Conservation (phyloP, 2,329 filamentous ascomycete genomes). For the Aspergillus cejpii region DNA sequence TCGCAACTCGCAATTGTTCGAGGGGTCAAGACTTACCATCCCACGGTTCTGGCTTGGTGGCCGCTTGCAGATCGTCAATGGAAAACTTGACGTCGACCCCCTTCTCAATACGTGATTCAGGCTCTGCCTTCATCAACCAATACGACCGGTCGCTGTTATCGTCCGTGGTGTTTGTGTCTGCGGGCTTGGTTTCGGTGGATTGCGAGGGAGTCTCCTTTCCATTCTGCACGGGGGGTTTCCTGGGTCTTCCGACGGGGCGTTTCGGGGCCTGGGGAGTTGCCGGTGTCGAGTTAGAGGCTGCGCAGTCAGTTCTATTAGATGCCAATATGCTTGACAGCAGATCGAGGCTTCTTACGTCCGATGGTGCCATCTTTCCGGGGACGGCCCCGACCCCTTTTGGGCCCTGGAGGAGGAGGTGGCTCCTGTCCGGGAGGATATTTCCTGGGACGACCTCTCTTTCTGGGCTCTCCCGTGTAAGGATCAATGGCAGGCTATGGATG, state of each 20-base stretch:
- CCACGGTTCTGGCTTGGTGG: constrained; percentile 77
- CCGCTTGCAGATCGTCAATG: constrained; percentile 76
- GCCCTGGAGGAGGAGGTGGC: constrained; percentile 22
- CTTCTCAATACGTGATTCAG: constrained; percentile 76
- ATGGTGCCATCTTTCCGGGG: constrained; percentile 24
- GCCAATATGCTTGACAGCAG: background rate
- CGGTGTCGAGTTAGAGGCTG: background rate
- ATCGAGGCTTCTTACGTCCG: constrained; percentile 4
- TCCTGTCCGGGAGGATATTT: constrained; percentile 24
- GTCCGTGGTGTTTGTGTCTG: constrained; percentile 12
- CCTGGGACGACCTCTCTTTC: constrained; percentile 31
- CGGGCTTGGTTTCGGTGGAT: constrained; percentile 14
- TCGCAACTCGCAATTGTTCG: background rate
- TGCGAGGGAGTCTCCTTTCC: constrained; percentile 11
- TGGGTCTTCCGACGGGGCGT: constrained; percentile 20
- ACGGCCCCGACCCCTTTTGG: constrained; percentile 31
- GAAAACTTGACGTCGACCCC: constrained; percentile 87
- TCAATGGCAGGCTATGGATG: constrained; percentile 10
- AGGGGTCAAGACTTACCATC: constrained; percentile 57
- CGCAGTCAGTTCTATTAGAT: background rate
- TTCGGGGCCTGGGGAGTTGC: constrained; percentile 19
- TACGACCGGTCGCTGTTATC: constrained; percentile 45
- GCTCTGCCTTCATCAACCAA: constrained; percentile 84
- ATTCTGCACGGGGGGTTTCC: constrained; percentile 17
- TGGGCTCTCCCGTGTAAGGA: constrained; percentile 25